Conservation (phyloP, 768 basidiomycete genomes). For the Russula sp. region DNA sequence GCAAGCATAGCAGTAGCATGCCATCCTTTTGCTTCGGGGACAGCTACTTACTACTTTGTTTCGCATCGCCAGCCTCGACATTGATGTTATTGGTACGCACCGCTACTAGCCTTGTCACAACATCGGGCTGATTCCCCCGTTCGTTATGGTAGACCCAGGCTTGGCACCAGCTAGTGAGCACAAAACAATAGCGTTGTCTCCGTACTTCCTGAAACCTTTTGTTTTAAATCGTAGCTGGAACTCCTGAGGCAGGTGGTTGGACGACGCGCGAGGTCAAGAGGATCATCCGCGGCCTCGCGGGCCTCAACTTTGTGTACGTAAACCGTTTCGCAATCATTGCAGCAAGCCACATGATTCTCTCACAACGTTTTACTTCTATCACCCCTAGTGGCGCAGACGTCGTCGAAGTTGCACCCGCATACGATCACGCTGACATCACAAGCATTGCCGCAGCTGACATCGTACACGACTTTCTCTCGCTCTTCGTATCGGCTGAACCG, state of each 20-base stretch:
- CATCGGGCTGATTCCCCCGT: too few species aligned
- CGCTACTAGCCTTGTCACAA: too few species aligned
- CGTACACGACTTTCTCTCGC: slow-evolving; percentile 64
- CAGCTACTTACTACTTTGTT: neutral
- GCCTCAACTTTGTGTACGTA: slow-evolving; percentile 77
- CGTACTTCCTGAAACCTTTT: neutral
- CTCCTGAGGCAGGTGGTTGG: slow-evolving; percentile 84
- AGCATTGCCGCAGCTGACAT: slow-evolving; percentile 66
- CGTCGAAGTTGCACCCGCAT: slow-evolving; percentile 72
- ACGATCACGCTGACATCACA: slow-evolving; percentile 71
- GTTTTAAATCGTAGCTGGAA: slow-evolving; percentile 59
- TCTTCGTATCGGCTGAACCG: slow-evolving; percentile 50
- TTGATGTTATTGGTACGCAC: slow-evolving; percentile 38
- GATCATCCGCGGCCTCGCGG: slow-evolving; percentile 73
- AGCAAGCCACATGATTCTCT: neutral
- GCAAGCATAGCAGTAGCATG: slow-evolving; percentile 32
- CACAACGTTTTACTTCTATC: neutral
- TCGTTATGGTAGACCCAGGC: slow-evolving; percentile 48
- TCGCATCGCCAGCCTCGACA: slow-evolving; percentile 55
- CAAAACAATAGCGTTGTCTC: too few species aligned
- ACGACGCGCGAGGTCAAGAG: slow-evolving; percentile 79
- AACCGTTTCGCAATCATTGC: neutral
- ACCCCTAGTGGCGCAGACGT: slow-evolving; percentile 63
- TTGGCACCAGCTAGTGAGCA: slow-evolving; percentile 58
- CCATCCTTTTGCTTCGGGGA: too few species aligned